Conservation (phyloP, 2,329 filamentous ascomycete species). For the Claviceps citrina region DNA sequence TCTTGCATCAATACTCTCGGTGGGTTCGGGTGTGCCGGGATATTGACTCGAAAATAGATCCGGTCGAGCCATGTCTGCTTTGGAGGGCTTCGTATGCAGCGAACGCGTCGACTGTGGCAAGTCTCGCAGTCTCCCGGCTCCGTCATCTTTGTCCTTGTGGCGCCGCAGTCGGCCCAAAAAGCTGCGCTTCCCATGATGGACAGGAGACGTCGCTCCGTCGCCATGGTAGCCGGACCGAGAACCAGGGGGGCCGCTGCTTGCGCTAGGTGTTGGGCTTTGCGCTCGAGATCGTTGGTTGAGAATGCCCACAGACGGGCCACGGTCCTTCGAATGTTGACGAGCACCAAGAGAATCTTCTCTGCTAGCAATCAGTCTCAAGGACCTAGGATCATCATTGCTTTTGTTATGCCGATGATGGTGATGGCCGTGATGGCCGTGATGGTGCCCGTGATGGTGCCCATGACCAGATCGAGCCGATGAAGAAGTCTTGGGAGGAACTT, state of each 20-base stretch:
- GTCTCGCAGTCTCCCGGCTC: slow-evolving; percentile 28
- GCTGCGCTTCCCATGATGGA: slow-evolving; percentile 35
- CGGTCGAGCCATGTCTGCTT: slow-evolving; percentile 27
- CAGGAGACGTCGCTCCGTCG: slow-evolving; percentile 45
- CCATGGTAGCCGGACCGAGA: slow-evolving; percentile 28
- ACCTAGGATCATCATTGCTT: slow-evolving; percentile 50
- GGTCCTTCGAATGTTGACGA: slow-evolving; percentile 34
- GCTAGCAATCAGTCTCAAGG: slow-evolving; percentile 56
- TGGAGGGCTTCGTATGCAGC: slow-evolving; percentile 34
- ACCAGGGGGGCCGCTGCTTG: slow-evolving; percentile 40
- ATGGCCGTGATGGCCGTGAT: slow-evolving; percentile 32
- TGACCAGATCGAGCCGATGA: slow-evolving; percentile 45
- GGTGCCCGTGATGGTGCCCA: slow-evolving; percentile 48
- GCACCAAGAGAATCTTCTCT: slow-evolving; percentile 48
- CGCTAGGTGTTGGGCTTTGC: slow-evolving; percentile 69
- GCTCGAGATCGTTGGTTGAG: slow-evolving; percentile 42
- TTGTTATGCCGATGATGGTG: slow-evolving; percentile 52
- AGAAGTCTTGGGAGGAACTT: slow-evolving; percentile 42
- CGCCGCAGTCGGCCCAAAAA: slow-evolving; percentile 35
- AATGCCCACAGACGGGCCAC: slow-evolving; percentile 29
- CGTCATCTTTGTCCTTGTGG: slow-evolving; percentile 41
- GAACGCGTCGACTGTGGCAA: slow-evolving; percentile 38
- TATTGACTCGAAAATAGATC: slow-evolving; percentile 22
- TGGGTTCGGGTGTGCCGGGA: slow-evolving; percentile 14
- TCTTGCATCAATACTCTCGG: slow-evolving; percentile 17